These are phyloP conservation scores for Fusarium sp. DNA, from an alignment of 2,329 filamentous ascomycete species.

Conservation along the genomic window DNA sequence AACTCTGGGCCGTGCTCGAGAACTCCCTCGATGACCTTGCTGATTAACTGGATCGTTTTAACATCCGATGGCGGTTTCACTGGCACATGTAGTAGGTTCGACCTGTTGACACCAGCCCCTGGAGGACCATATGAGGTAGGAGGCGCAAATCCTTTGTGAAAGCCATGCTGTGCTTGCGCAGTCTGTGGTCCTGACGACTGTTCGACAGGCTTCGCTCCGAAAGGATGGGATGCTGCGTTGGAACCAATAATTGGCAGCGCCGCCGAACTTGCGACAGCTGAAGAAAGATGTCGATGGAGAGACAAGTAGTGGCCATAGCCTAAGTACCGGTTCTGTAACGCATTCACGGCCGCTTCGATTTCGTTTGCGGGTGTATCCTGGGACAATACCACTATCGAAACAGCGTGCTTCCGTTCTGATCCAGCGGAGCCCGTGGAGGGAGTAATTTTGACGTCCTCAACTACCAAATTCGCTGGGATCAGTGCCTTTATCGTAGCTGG, in stretches of 20 bases:
- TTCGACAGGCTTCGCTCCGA: conserved; percentile 78
- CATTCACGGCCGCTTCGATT: conserved; percentile 82
- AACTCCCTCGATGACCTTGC: conserved; percentile 85
- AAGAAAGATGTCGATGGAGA: conserved; percentile 85
- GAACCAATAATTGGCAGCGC: conserved; percentile 48
- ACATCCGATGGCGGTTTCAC: conserved; percentile 83
- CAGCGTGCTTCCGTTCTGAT: conserved; percentile 75
- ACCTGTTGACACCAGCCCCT: conserved; percentile 56
- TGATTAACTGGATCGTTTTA: conserved; percentile 83
- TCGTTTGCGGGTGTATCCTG: conserved; percentile 85
- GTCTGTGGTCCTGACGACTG: conserved; percentile 53
- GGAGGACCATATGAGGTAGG: conserved; percentile 73
- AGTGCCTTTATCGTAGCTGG: conserved; percentile 70
- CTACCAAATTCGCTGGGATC: conserved; percentile 68
- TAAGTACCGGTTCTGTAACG: conserved; percentile 84
- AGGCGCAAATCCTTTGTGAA: conserved; percentile 76
- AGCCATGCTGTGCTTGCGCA: conserved; percentile 58
- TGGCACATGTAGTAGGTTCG: conserved; percentile 71
- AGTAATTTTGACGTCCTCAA: conserved; percentile 80
- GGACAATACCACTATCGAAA: conserved; percentile 84
- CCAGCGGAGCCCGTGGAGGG: conserved; percentile 63
- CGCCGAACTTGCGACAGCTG: conserved; percentile 66
- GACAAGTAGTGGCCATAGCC: conserved; percentile 86
- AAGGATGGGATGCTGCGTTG: conserved; percentile 71
- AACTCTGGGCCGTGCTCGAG: conserved; percentile 86